Base-by-base conservation (phyloP, 208 protist species). In the Crithidia acanthocephali region DNA sequence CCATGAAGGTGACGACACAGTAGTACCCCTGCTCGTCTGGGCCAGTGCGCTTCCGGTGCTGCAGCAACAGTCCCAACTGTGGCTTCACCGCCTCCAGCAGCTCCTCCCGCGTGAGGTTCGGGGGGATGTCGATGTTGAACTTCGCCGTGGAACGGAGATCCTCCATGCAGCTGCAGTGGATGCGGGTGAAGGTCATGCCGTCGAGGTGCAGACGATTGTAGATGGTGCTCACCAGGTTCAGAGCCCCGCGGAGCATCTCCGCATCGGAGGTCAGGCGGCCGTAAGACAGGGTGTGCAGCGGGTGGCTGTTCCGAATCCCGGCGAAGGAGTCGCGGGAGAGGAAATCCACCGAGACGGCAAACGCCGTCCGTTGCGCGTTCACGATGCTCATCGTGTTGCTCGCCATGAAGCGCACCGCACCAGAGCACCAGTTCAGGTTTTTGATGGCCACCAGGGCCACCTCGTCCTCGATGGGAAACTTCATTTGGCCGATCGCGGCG, bases 211-310 rank as follows among this genome's bases (percentile, higher is more conserved):
- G 23, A 2, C 74, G 65, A 4, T 35, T 60, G 48, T 81, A 72
- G 9, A 53, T 32, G 22, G 13, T 63, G 4, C 71, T 63, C 37
- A 74, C 62, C 8, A 73, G 35, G n/a, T 48, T 30, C 35, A 68
- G 52, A 0, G 81, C 71, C 8, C 53, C 59, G 8, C 77, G 60
- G n/a, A 88, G 23, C 44, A 95, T 81, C 44, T 88, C 68, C 30
- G 68, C 83, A 20, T 91, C 86, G 2, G 73, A 81, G 27, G 79
- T 68, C 9, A 95, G 68, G 11, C 91, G 86, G 40, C 91, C 91
- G 68, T 85, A 93, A 20, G 67, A 15, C 51, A 85, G 30, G 30
- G 23, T 27, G 25, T 63, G 45, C 11, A 53, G 32, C 25, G 40
- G 23, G 15, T 25, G 2, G 44, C 5, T 20, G 18, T n/a, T 4